phyloP scores from a whole-genome alignment of 1,284 basidiomycete species.

The Austroboletus novae-zelandiae region DNA sequence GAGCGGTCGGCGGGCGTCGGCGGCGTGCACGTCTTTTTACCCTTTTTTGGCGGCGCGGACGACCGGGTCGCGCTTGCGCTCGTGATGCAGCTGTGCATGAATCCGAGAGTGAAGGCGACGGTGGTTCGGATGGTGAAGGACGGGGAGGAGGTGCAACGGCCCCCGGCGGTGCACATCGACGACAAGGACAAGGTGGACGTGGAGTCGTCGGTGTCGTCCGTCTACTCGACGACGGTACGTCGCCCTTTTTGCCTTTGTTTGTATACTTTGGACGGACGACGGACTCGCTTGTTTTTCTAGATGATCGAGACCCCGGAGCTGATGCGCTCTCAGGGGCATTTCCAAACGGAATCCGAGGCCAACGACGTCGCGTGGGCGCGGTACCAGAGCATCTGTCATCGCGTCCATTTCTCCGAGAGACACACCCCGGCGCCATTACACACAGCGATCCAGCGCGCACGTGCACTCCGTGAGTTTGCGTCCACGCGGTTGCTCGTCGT shows the following conservation, averaged over 20 bases:
- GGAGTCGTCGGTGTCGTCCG: background rate
- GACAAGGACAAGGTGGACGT: background rate
- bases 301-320: too few species aligned
- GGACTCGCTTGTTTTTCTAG: too few species aligned
- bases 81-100: conserved; percentile 77
- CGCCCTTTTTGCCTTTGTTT: too few species aligned
- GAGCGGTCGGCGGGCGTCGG: conserved; percentile 33
- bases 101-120: conserved; percentile 68
- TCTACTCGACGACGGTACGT: too few species aligned
- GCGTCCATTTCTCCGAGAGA: conserved; percentile 47
- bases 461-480: conserved; percentile 20
- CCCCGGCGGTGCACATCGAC: conserved; percentile 5
- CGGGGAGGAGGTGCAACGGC: conserved; percentile 8
- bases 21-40: conserved; percentile 72
- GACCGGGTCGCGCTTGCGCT: conserved; percentile 86
- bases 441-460: conserved; percentile 44
- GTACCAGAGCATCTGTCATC: too few species aligned
- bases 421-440: conserved; percentile 53
- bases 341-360: too few species aligned
- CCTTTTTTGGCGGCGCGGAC: conserved; percentile 95
- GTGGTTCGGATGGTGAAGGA: conserved; percentile 38
- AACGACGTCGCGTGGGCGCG: too few species aligned
- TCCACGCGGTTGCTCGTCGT: conserved; percentile 51
- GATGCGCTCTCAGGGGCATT: too few species aligned
- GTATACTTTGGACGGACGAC: too few species aligned